A percentile compares a stretch with the other conserved stretches of the same genome.
Conservation (phyloP, 352 stramenopile species). For the Pythium coloratum region DNA sequence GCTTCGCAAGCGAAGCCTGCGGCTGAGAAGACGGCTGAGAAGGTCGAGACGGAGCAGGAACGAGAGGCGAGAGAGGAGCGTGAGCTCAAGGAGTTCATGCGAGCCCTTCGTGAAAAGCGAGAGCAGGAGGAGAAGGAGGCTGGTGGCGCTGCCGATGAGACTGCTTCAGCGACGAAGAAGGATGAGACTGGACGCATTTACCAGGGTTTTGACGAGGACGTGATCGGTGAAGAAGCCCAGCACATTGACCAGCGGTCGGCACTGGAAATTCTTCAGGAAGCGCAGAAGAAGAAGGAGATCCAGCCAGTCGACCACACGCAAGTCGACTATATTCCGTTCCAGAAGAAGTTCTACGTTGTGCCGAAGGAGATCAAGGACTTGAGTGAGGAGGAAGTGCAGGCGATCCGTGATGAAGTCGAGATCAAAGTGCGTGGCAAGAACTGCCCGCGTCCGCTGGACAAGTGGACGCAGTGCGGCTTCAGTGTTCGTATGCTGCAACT, state of each 20-base stretch:
- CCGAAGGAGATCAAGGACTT: constrained; percentile 92
- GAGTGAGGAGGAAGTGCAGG: constrained; percentile 82
- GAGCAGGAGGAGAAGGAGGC: constrained; percentile 48
- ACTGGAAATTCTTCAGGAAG: constrained; percentile 90
- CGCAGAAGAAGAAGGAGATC: constrained; percentile 93
- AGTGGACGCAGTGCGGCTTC: constrained; percentile 97
- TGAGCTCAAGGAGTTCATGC: constrained; percentile 88
- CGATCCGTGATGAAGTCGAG: constrained; percentile 86
- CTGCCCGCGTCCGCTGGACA: constrained; percentile 94
- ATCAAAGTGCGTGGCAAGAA: constrained; percentile 98
- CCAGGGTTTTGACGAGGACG: constrained; percentile 84
- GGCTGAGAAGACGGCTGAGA: constrained; percentile 5
- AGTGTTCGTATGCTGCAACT: constrained; percentile 94
- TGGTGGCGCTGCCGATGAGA: constrained; percentile 2
- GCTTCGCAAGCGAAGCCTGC: constrained; percentile 14
- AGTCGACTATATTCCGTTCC: constrained; percentile 96
- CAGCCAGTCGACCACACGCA: constrained; percentile 95
- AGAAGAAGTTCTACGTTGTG: constrained; percentile 99
- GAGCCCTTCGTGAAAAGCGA: constrained; percentile 73
- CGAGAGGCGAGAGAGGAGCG: constrained; percentile 74
- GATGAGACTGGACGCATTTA: constrained; percentile 78
- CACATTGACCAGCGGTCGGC: constrained; percentile 80
- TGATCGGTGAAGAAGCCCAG: constrained; percentile 76
- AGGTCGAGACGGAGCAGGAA: constrained; percentile 55
- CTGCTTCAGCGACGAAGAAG: constrained; percentile 40